Evolutionary conservation across 31 red algal genomes (phyloP), one percentile per base, ranked within the genome.

Genomic region (Bonnemaisonia californica): DNA sequence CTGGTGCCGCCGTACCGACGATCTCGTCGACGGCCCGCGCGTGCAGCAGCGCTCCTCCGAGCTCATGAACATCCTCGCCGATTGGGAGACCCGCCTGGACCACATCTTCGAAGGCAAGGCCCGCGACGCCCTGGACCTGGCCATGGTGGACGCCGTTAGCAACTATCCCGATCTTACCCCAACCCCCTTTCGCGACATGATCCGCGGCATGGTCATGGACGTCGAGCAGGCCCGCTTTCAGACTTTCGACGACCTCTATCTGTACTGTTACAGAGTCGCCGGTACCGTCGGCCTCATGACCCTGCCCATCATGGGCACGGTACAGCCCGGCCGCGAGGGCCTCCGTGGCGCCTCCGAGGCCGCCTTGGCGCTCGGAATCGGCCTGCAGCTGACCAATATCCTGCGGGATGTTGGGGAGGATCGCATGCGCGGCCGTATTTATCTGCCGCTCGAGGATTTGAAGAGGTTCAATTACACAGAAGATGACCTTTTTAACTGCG

Each of bases 211-310:
- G 96, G 16, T 84, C 1, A 98, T 98, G 96, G 96, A 98, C 54
- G 92, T 98, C 13, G 89, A 98, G 27, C 89, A 78, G 26, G 54
- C 57, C 39, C 85, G 92, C 11, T 98, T 91, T 80, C 70, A 95
- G 19, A 98, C 92, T 1, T 98, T 89, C 51, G 92, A 98, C 72
- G 96, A 98, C 28, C 70, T 98, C 1, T 92, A 95, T 77, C 70
- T 98, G 40, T 98, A 98, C 47, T 98, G 96, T 69, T 98, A 98
- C 82, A 84, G 96, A 4, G 96, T 98, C 38, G 96, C 96, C 2
- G 96, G 92, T 56, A 98, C 96, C 0, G 96, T 98, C 16, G 96
- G 96, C 0, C 78, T 98, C 1, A 98, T 98, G 96, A 95, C 96
- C 42, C 81, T 98, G 26, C 92, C 96, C 11, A 79, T 98, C 40